A percentile compares a stretch with the other conserved stretches of the same genome.
phyloP scores from a whole-genome alignment of 352 stramenopile species.

The Phytophthora tubulina region DNA sequence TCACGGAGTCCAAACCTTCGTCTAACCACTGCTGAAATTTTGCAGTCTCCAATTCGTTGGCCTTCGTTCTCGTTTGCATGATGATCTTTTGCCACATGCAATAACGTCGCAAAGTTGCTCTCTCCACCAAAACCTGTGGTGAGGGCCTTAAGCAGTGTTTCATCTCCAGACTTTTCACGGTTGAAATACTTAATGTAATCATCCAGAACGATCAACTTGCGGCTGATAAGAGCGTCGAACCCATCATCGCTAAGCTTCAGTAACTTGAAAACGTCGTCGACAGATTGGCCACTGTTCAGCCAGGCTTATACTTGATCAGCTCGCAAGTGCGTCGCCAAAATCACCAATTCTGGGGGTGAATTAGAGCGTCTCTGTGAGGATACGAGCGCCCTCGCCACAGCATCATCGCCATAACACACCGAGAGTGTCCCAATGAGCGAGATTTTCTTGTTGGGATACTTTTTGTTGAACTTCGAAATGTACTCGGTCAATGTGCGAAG shows the following conservation, averaged over 20 bases:
- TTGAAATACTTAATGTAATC: constrained; percentile 7
- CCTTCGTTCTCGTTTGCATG: not conserved
- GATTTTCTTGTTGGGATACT: not conserved
- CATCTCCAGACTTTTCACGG: not conserved
- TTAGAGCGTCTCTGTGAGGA: not conserved
- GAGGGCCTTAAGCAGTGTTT: constrained; percentile 9
- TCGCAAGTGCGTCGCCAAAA: too few relatives aligned
- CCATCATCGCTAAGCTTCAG: not conserved
- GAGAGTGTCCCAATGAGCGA: not conserved
- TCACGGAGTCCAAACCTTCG: too few relatives aligned
- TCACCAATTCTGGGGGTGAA: not conserved
- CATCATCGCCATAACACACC: not conserved
- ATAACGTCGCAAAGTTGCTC: not conserved
- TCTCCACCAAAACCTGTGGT: constrained; percentile 12
- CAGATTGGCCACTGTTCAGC: not conserved
- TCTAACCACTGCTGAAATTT: too few relatives aligned
- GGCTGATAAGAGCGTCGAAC: not conserved
- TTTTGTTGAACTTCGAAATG: not conserved
- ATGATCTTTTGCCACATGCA: not conserved
- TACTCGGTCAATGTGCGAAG: not conserved
- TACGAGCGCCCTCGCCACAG: not conserved
- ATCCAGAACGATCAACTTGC: not conserved
- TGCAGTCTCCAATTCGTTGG: not conserved
- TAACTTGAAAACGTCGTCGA: not conserved
- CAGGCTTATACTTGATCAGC: too few relatives aligned